Conservation (phyloP, 1,139 yeast genomes). For the Taiozyma sp. region DNA sequence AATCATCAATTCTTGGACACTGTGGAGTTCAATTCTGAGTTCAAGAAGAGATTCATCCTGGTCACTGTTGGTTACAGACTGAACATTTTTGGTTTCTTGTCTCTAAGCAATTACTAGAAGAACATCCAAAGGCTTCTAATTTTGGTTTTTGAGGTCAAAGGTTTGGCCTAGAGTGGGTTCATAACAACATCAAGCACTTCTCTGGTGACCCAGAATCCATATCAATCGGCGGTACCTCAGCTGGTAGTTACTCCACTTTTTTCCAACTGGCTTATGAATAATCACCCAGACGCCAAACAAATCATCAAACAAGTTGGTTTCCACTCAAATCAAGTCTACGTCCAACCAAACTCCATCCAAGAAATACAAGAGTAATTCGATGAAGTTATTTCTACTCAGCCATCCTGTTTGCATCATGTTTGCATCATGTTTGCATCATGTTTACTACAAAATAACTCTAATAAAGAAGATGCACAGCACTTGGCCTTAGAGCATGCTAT, state of each 20-base stretch:
- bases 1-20: not conserved
- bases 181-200: conserved; percentile 27
- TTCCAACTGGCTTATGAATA: conserved; percentile 29
- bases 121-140: conserved; percentile 26
- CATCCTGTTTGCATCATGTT: too few relatives aligned
- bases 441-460: too few relatives aligned
- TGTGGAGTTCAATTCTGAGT: conserved; percentile 9
- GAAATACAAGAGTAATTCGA: conserved; percentile 34
- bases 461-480: too few relatives aligned
- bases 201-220: conserved; percentile 30
- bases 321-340: conserved; percentile 29
- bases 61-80: conserved; percentile 36
- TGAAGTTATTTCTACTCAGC: conserved; percentile 27
- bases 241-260: conserved; percentile 21
- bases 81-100: conserved; percentile 34
- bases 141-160: conserved; percentile 41
- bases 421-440: too few relatives aligned
- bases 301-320: conserved; percentile 33
- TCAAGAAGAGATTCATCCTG: conserved; percentile 27
- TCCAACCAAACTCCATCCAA: conserved; percentile 14
- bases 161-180: conserved; percentile 36
- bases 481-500: too few relatives aligned
- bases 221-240: conserved; percentile 29
- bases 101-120: conserved; percentile 9
- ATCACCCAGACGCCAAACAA: conserved; percentile 30